Evolutionary conservation across 257 asterid species (phyloP), one percentile per base, ranked within the genome.

Genomic region (Solanum pinnatisectum): DNA sequence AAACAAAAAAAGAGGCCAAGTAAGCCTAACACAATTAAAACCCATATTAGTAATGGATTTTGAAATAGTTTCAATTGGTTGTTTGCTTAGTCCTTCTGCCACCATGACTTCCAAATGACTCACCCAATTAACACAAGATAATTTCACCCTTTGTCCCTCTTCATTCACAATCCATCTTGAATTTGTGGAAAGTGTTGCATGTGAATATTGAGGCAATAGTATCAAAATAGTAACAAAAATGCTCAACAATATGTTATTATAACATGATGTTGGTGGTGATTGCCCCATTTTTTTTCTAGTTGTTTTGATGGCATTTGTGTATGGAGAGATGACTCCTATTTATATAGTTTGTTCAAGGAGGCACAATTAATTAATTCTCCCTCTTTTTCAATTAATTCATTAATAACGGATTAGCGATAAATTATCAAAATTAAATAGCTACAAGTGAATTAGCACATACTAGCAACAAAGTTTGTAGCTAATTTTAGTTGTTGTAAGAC

Each of bases 1-100:
- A 91, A 92, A 94, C 98, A 94, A 93, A 35, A 78, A 90, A 1
- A 96, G 92, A 23, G 98, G 87, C 95, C 96, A 96, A 4, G 98
- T 96, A 67, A 96, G 91, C 49, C 98, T 87, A 88, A 95, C 95
- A 67, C 98, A 96, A 76, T 95, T 95, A 87, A 96, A 95, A 9
- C 98, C 98, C 60, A 88, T 79, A 1, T 59, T 83, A 8, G 74
- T 33, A 20, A 93, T 83, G 22, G 91, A 81, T 1, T 71, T 27
- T 0, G 87, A 94, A 22, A 93, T 92, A 10, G 36, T 36, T 20
- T 39, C 18, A 18, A 95, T 0, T 8, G 98, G 94, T 87, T 92
- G 88, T 91, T 94, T 93, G 12, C 92, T 94, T 0, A 94, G 89
- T 37, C 98, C 98, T 68, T 95, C 98, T 0, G 95, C 91, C 8